These are phyloP conservation scores for Magnaporthiopsis incrustans DNA, from an alignment of 2,329 filamentous ascomycete genomes.

Conservation along the genomic window DNA sequence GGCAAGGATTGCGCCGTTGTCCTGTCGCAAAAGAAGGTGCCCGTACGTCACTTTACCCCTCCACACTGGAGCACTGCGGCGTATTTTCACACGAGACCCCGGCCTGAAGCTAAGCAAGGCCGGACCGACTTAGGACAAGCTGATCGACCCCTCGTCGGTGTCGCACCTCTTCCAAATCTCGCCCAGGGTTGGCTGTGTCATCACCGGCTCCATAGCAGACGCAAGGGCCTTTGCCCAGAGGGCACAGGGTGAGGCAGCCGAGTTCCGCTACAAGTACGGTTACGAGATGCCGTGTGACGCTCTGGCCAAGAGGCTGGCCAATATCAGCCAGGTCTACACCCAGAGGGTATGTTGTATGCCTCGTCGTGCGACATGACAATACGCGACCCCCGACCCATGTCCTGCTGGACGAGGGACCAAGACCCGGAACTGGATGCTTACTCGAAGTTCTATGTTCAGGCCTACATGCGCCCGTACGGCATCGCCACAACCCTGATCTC, in stretches of 20 bases:
- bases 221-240: conserved; percentile 87
- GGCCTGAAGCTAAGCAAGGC: conserved; percentile 23
- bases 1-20: conserved; percentile 97
- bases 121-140: conserved; percentile 69
- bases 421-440: background rate
- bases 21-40: conserved; percentile 98
- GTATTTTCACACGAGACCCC: conserved; percentile 12
- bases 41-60: conserved; percentile 53
- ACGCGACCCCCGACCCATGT: background rate
- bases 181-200: conserved; percentile 92
- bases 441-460: conserved; percentile 38
- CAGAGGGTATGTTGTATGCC: conserved; percentile 61
- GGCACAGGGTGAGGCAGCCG: conserved; percentile 89
- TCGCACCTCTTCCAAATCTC: conserved; percentile 97
- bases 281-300: conserved; percentile 99
- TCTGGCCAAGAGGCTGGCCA: conserved; percentile 90
- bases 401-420: background rate
- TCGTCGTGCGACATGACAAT: background rate
- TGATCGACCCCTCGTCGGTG: conserved; percentile 95
- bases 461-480: conserved; percentile 96
- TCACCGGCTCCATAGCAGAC: conserved; percentile 98
- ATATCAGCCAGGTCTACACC: conserved; percentile 99
- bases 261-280: conserved; percentile 97
- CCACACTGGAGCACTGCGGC: conserved; percentile 1
- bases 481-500: conserved; percentile 94